Evolutionary conservation across 345 rosid genomes (phyloP).

Genomic region (Citrus hindsii): DNA sequence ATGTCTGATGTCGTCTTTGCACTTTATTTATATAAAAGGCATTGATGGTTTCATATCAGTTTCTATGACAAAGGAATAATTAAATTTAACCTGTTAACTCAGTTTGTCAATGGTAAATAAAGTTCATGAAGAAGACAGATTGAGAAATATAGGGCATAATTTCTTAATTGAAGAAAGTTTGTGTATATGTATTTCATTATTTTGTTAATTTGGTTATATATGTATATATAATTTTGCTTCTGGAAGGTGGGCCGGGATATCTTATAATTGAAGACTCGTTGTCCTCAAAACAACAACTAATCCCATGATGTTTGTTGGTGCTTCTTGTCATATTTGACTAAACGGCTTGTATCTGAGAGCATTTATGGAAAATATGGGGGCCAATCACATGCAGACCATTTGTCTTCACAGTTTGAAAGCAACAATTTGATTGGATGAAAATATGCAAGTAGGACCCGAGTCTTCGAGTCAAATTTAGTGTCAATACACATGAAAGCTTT

Average conservation of each 20-base stretch:
- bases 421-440: conserved; percentile 1
- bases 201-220: not conserved
- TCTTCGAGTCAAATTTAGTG: not conserved
- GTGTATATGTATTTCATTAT: not conserved
- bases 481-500: not conserved
- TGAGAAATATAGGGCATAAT: not conserved
- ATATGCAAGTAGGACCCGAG: not conserved
- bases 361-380: not conserved
- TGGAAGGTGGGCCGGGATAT: conserved; percentile 9
- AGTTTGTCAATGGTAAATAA: no score
- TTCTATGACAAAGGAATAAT: not conserved
- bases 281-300: conserved; percentile 11
- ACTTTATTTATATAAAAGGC: no score
- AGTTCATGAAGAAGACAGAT: not conserved
- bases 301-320: conserved; percentile 6
- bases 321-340: conserved; percentile 14
- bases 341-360: not conserved
- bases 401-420: not conserved
- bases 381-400: conserved; percentile 9
- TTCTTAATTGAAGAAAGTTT: not conserved
- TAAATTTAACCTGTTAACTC: no score
- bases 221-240: not conserved
- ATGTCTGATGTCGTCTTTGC: no score
- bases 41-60: not conserved
- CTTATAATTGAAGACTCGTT: not conserved